A percentile compares a stretch with the other conserved stretches of the same genome.
These are phyloP conservation scores for Beauveria sp. DNA, from an alignment of 2,329 filamentous ascomycete species.

Conservation along the genomic window DNA sequence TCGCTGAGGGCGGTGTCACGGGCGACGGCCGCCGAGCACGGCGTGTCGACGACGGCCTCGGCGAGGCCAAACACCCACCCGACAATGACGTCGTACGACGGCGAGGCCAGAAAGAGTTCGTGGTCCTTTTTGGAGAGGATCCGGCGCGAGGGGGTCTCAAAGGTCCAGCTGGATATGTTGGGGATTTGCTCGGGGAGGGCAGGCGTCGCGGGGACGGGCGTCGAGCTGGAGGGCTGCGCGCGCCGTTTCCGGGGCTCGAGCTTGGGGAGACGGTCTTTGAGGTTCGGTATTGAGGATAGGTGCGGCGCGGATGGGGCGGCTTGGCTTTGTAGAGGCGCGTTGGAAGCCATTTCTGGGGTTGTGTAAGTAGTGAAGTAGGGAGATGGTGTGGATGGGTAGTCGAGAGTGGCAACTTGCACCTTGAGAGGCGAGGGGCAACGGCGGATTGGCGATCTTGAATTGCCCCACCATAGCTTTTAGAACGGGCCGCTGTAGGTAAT, in stretches of 20 bases:
- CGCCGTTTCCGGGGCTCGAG: slow-evolving; percentile 57
- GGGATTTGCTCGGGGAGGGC: slow-evolving; percentile 57
- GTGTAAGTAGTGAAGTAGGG: neutral
- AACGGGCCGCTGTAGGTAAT: neutral
- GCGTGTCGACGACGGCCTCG: slow-evolving; percentile 67
- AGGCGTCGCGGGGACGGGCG: slow-evolving; percentile 69
- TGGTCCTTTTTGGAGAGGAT: slow-evolving; percentile 80
- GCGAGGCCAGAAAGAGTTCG: slow-evolving; percentile 68
- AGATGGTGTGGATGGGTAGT: neutral
- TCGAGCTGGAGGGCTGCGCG: slow-evolving; percentile 41
- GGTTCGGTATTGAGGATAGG: slow-evolving; percentile 20
- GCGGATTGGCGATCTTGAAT: neutral
- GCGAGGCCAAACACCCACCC: slow-evolving; percentile 83
- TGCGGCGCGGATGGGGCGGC: slow-evolving; percentile 12
- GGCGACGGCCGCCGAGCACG: slow-evolving; percentile 49
- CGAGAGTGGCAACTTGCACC: neutral
- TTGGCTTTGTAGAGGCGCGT: neutral
- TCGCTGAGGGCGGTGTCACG: slow-evolving; percentile 49
- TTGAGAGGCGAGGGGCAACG: neutral
- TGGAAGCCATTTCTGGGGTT: slow-evolving; percentile 1
- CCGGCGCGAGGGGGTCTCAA: slow-evolving; percentile 61
- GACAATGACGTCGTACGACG: slow-evolving; percentile 66
- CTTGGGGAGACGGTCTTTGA: slow-evolving; percentile 54
- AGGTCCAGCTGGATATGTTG: slow-evolving; percentile 50
- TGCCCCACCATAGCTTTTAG: slow-evolving; percentile 8